These are phyloP conservation scores for Vickermania spadyakhi DNA, from an alignment of 208 protist genomes.

Conservation along the genomic window DNA sequence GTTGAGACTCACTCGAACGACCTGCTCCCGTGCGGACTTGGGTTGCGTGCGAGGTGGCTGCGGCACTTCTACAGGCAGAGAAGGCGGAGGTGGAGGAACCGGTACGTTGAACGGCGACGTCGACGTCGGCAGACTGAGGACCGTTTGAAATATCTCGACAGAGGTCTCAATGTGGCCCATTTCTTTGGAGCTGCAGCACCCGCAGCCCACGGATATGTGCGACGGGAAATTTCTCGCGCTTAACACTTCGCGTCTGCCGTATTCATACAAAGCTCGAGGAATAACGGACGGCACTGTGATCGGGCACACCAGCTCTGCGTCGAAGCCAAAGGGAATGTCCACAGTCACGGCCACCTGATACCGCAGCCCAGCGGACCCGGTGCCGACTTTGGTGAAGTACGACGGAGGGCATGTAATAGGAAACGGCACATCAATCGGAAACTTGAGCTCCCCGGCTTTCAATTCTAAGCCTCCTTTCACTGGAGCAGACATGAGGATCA, in stretches of 20 bases:
- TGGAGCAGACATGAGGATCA: too few relatives aligned
- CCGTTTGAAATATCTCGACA: neutral
- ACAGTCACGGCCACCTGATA: constrained; percentile 21
- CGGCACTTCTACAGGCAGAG: neutral
- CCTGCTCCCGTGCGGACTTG: too few relatives aligned
- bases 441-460: too few relatives aligned
- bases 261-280: neutral
- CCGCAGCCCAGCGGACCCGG: constrained; percentile 4
- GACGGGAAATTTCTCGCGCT: neutral
- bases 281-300: constrained; percentile 17
- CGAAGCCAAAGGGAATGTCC: constrained; percentile 30
- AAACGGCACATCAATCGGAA: too few relatives aligned
- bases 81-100: neutral
- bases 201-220: neutral
- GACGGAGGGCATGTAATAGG: neutral
- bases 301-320: constrained; percentile 10
- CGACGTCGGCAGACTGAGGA: neutral
- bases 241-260: neutral
- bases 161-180: neutral
- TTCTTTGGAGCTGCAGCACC: neutral
- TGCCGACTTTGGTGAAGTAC: neutral
- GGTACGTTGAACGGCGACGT: neutral
- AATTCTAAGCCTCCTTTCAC: too few relatives aligned
- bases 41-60: neutral
- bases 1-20: too few relatives aligned